Base-by-base conservation (phyloP, 305 asterid species). In the Plantago coronopus region DNA sequence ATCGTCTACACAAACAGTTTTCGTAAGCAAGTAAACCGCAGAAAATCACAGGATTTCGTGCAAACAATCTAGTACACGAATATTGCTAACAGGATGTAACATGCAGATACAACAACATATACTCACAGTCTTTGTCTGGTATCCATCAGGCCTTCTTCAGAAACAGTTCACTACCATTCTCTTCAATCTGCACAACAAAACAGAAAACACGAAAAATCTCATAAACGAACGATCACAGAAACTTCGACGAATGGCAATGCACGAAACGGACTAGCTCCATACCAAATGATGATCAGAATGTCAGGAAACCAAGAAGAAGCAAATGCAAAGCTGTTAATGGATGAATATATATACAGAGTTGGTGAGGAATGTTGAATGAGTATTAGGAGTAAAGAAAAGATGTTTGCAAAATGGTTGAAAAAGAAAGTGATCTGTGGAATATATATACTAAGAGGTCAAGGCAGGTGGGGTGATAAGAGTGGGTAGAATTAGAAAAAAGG, bases 101-200 rank as follows among this genome's bases (percentile, higher is more conserved):
- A 56, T 27, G 22, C 38, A 31, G n/a, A 56, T 27, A 16, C 38
- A 48, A 23, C 11, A 13, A 17, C 18, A 44, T 25, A 20, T 31
- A 63, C 77, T 68, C 50, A 68, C 77, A 63, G 43, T 72, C 64
- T 54, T 37, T 45, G 66, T 63, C 70, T 67, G 17, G 64, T 37
- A 10, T 72, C 73, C 73, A 72, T 67, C 14, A 48, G 31, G 50
- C 61, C 29, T 62, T 38, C 40, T 63, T 70, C 63, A 59, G 58
- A 70, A 40, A 71, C 46, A 55, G 55, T 51, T 4, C 5, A 31
- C n/a, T 15, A 40, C 31, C 67, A 40, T 43, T 61, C 68, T 49
- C 44, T 46, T 46, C 4, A 37, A 37, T 20, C 25, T 56, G n/a
- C 44, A 17, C 8, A 31, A 10, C 22, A 29, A 54, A 11, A 25